A percentile compares a stretch with the other conserved stretches of the same genome.
phyloP scores from a whole-genome alignment of 177 flowering plant species.

The Vitis hybrid region DNA sequence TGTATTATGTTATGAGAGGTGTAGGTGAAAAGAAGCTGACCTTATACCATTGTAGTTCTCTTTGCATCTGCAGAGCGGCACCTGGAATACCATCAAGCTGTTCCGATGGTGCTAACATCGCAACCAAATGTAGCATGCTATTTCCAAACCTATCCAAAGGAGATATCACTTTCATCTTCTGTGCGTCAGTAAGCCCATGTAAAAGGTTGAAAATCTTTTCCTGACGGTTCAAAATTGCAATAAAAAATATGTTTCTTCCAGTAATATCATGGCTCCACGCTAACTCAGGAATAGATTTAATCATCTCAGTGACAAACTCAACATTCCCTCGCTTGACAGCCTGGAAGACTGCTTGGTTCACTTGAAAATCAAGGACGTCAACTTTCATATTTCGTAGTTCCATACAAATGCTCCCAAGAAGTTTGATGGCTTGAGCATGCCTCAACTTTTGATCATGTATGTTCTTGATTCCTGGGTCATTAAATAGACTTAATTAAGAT shows the following conservation, averaged over 20 bases:
- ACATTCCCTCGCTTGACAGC: background rate
- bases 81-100: constrained; percentile 7
- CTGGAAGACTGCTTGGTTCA: background rate
- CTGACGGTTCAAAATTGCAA: constrained; percentile 3
- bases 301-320: background rate
- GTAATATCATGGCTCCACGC: background rate
- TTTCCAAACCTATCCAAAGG: background rate
- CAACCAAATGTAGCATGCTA: constrained; percentile 14
- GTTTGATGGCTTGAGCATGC: background rate
- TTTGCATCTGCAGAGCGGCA: constrained; percentile 28
- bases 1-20: too few relatives aligned
- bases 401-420: background rate
- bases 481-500: background rate
- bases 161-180: background rate
- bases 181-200: background rate
- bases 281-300: background rate
- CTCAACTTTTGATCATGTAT: background rate
- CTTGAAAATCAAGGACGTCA: too few relatives aligned
- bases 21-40: background rate
- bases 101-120: background rate
- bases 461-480: background rate
- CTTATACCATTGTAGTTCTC: constrained; percentile 24
- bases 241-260: background rate
- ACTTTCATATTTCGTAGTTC: too few relatives aligned
- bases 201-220: constrained; percentile 4